Percentiles rank a stretch among this genome's conserved stretches.
phyloP scores from a whole-genome alignment of 75 land plant species.

The Picea glauca region DNA sequence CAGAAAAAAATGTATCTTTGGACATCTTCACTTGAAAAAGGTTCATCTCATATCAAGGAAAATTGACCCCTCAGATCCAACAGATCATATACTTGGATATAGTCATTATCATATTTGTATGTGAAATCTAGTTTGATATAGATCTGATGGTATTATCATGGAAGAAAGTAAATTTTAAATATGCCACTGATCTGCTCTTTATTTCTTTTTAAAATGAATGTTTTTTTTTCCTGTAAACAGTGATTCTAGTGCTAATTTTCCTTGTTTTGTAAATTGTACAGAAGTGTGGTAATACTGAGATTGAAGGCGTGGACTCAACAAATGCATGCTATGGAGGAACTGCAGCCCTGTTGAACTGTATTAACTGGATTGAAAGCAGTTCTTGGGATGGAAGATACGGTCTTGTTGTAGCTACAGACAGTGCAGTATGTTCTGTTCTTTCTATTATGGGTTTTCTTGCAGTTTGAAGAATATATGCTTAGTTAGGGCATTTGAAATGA shows the following conservation, averaged over 20 bases:
- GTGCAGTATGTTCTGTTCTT: constrained; percentile 69
- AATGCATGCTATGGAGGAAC: constrained; percentile 99
- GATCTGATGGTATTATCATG: too few species aligned
- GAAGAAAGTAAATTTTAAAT: too few species aligned
- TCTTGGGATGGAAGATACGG: constrained; percentile 99
- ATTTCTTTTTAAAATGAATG: too few species aligned
- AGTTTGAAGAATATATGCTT: neutral
- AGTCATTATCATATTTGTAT: too few species aligned
- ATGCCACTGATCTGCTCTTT: too few species aligned
- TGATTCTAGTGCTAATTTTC: neutral
- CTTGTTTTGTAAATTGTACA: constrained; percentile 20
- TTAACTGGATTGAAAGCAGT: constrained; percentile 96
- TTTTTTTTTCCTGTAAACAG: constrained; percentile 10
- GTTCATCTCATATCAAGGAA: too few species aligned
- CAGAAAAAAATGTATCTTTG: too few species aligned
- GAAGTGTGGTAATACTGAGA: constrained; percentile 85
- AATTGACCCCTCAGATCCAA: too few species aligned
- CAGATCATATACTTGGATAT: too few species aligned
- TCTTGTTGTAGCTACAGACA: constrained; percentile 97
- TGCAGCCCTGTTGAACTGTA: constrained; percentile 93
- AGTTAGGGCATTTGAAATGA: neutral
- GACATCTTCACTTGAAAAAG: too few species aligned
- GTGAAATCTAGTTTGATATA: too few species aligned
- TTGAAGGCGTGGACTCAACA: constrained; percentile 97
- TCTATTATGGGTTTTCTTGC: constrained; percentile 4